Evolutionary conservation across 768 basidiomycete genomes (phyloP), one percentile per base, ranked within the genome.

Genomic region (Termitomyces sp.): DNA sequence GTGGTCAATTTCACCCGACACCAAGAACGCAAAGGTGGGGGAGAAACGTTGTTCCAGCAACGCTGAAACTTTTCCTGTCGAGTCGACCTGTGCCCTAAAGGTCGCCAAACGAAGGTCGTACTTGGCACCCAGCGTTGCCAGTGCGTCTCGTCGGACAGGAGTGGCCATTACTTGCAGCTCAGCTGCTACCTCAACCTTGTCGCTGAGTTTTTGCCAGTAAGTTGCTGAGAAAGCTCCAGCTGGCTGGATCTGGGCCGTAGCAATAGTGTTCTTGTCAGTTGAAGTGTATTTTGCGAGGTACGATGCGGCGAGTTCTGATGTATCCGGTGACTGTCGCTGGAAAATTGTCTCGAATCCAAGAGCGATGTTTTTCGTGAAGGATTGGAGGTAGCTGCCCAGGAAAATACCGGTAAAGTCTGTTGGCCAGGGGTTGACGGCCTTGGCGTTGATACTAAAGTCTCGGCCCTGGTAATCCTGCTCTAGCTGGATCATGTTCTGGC

Each of bases 1-100:
- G 81, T 99, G 97, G 70, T 99, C 97, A 62, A 99, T 94, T 79
- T 99, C 97, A 10, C 97, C 97, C 16, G 92, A 83, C 43, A 99
- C 85, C 63, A 95, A 70, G 80, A 99, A 97, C 13, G 93, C 85
- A 66, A 99, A 98, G 9, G 91, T 85, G 4, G 97, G 97, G 12
- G 92, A 91, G 69, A 98, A 94, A 51, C 94, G 84, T 73, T 98
- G 96, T 72, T 99, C 97, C 20, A 98, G 83, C 64, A 95, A 71
- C 58, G 95, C 94, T 44, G 92, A 90, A 27, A 98, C 91, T 73
- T 98, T 99, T 42, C 96, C 95, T 25, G 88, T 89, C 50, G 91
- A 94, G 67, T 98, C 97, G 22, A 98, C 60, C 70, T 98, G 96
- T 45, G 94, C 95, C 62, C 94, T 81, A 80, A 98, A 98, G 3